Base-by-base conservation (phyloP, 129 eudicot species). In the Arctium lappa region DNA sequence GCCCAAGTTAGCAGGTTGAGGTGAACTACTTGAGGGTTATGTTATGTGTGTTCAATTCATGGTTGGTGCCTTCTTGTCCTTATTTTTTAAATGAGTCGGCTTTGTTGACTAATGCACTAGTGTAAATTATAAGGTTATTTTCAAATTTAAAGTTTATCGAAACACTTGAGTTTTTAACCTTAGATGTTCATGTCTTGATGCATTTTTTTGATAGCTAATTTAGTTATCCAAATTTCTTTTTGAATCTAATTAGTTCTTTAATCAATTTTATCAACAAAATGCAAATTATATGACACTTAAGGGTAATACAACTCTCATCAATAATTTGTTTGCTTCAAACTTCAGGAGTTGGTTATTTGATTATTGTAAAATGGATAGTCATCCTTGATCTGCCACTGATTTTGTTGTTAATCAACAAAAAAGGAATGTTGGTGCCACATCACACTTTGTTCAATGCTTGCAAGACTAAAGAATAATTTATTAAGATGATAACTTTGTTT, bases 401-500 rank as follows among this genome's bases (percentile, higher is more conserved):
- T 56, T 56, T 56, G 66, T 56, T 56, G 66, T 15, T 56, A 56
- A 56, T 56, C 56, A 46, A 46, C 56, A 46, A 46, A 46, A 46
- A 46, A 11, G 56, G 16, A 46, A 9, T 46, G 56, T 46, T 44
- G 10, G 18, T 77, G 73, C 69, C 66, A 7, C 42, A 30, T 27
- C 74, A 44, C 9, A 22, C 1, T 34, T 22, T 33, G 53, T 32
- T 37, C 78, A 56, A 56, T 33, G 72, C 18, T 34, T 72, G 71
- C 50, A 18, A 27, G 40, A 72, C 33, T 50, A 22, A 30, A 72
- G 79, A 22, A 75, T 50, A 7, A 15, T 56, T 75, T 30, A 46
- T 75, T 32, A 77, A 77, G 80, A 81, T 73, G 85, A 39, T 38
- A 81, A 38, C 85, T 82, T 69, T 82, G 56, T 68, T 16, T 46